These are phyloP conservation scores for Leptodermis oblonga DNA, from an alignment of 257 asterid genomes.

Conservation along the genomic window DNA sequence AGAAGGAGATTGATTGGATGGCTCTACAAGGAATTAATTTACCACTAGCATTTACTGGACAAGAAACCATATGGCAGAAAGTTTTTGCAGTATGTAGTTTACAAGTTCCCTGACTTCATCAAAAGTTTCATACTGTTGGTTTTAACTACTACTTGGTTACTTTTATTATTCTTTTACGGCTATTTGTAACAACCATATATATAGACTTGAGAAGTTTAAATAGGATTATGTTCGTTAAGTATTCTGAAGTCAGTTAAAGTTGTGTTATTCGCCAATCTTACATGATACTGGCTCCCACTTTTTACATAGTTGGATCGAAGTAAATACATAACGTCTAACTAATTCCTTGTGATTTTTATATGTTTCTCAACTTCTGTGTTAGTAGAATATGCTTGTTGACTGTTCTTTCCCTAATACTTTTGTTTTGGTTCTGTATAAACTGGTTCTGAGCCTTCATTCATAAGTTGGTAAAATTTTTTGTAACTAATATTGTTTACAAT, in stretches of 20 bases:
- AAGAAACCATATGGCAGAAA: conserved; percentile 92
- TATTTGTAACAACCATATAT: not conserved
- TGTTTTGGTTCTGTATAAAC: not conserved
- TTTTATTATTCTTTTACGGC: not conserved
- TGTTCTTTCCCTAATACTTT: not conserved
- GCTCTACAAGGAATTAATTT: conserved; percentile 91
- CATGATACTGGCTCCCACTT: not conserved
- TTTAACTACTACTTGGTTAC: not conserved
- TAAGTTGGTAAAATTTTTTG: too few relatives aligned
- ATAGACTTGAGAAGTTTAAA: not conserved
- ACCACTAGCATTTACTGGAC: conserved; percentile 94
- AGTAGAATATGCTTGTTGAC: not conserved
- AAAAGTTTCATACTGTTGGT: conserved; percentile 4
- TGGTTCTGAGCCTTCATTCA: not conserved
- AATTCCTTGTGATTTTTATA: not conserved
- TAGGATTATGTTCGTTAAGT: not conserved
- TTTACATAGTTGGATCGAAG: not conserved
- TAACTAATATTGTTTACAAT: not conserved
- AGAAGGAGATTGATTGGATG: conserved; percentile 99
- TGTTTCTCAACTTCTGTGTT: not conserved
- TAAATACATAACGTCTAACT: not conserved
- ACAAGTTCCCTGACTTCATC: conserved; percentile 1
- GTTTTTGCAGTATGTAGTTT: conserved; percentile 70
- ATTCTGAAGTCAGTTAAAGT: not conserved
- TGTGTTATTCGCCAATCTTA: not conserved